phyloP scores from a whole-genome alignment of 176 grass and related monocot species.

The Ananas comosus region DNA sequence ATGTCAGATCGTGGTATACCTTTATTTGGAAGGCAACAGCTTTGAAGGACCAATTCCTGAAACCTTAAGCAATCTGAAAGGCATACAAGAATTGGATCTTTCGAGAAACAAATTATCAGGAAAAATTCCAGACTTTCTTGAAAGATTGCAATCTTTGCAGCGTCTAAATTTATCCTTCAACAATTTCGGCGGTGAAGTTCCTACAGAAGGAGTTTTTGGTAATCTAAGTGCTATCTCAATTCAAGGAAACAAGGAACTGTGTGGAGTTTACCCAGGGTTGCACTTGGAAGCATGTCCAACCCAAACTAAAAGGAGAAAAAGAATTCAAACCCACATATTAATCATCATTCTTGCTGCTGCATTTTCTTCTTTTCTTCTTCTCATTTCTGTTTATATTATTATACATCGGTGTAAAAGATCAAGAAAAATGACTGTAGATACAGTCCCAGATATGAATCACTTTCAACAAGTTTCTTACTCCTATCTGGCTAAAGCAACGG shows the following conservation, averaged over 20 bases:
- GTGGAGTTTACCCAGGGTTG: conserved; percentile 18
- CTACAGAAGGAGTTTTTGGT: conserved; percentile 17
- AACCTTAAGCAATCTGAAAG: conserved; percentile 1
- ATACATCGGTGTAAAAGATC: not conserved
- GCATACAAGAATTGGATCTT: conserved; percentile 17
- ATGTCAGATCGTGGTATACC: conserved; percentile 22
- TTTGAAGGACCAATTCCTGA: conserved; percentile 16
- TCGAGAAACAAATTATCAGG: conserved; percentile 30
- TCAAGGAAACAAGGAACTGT: conserved; percentile 30
- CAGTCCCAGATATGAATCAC: not conserved
- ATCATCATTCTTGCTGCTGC: conserved; percentile 10
- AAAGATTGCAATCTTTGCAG: not conserved
- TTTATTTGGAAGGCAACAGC: conserved; percentile 29
- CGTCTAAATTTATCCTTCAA: conserved; percentile 27
- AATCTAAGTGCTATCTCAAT: conserved; percentile 24
- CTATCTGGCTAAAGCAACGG: conserved; percentile 9
- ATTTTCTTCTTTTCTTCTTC: not conserved
- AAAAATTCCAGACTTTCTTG: conserved; percentile 12
- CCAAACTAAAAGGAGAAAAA: not conserved
- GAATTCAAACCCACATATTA: not conserved
- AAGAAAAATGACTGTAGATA: not conserved
- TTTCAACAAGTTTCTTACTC: not conserved
- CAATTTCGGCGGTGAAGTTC: conserved; percentile 27
- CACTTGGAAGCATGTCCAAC: conserved; percentile 15
- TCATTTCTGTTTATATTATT: not conserved